These are phyloP conservation scores for Lagerstroemia speciosa DNA, from an alignment of 345 rosid genomes.

Conservation along the genomic window DNA sequence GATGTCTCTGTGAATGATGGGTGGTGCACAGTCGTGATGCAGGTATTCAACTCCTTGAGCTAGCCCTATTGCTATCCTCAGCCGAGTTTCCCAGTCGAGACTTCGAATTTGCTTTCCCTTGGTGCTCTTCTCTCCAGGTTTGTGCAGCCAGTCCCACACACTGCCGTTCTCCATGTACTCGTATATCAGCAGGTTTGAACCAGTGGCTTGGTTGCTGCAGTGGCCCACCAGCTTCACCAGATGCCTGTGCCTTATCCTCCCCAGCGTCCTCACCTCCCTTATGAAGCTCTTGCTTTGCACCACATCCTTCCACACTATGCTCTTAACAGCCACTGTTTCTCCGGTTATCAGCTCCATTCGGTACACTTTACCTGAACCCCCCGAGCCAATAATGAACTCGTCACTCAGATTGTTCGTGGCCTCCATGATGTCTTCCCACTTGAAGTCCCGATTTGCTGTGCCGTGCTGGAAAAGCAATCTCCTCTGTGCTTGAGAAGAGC, in stretches of 20 bases:
- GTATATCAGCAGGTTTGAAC: conserved; percentile 69
- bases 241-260: conserved; percentile 75
- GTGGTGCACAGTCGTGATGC: conserved; percentile 88
- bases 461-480: conserved; percentile 53
- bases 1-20: conserved; percentile 79
- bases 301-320: conserved; percentile 58
- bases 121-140: conserved; percentile 13
- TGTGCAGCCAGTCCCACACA: conserved; percentile 89
- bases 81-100: conserved; percentile 81
- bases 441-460: conserved; percentile 53
- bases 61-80: conserved; percentile 71
- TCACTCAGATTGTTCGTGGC: conserved; percentile 71
- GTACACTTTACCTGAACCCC: conserved; percentile 87
- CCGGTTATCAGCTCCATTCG: conserved; percentile 59
- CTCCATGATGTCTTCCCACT: conserved; percentile 77
- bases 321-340: conserved; percentile 75
- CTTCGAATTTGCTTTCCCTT: conserved; percentile 37
- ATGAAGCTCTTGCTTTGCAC: conserved; percentile 72
- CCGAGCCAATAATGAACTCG: conserved; percentile 79
- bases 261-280: conserved; percentile 76
- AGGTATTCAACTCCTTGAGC: conserved; percentile 91
- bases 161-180: conserved; percentile 97
- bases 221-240: conserved; percentile 84
- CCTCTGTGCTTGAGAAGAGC: conserved; percentile 57
- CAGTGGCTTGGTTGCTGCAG: conserved; percentile 56